Evolutionary conservation across 768 basidiomycete species (phyloP).

Genomic region (Tricholoma matsutake): DNA sequence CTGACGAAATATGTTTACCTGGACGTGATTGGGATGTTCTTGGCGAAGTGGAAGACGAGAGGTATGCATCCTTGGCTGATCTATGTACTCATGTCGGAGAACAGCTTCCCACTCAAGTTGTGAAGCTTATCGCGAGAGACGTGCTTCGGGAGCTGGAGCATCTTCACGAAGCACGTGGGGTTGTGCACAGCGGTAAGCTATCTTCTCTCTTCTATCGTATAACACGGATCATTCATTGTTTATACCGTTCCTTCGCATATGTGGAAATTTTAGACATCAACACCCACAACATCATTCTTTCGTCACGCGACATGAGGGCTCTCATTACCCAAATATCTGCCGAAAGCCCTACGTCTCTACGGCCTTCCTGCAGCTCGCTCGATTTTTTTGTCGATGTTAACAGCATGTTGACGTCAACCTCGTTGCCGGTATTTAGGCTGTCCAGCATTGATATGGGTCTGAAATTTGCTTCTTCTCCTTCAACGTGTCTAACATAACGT

Average conservation of each 20-base stretch:
- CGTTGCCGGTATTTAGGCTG: slow-evolving; percentile 7
- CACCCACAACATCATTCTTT: slow-evolving; percentile 16
- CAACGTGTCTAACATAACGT: background rate
- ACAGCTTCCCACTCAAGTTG: slow-evolving; percentile 22
- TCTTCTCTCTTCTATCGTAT: background rate
- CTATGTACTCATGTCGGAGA: slow-evolving; percentile 19
- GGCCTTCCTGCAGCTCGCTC: background rate
- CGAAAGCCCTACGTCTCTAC: slow-evolving; percentile 5
- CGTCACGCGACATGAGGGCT: slow-evolving; percentile 12
- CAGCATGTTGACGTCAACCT: slow-evolving; percentile 9
- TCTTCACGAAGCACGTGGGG: slow-evolving; percentile 11
- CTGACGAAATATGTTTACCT: background rate
- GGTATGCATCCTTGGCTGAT: slow-evolving; percentile 19
- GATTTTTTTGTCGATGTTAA: slow-evolving; percentile 9
- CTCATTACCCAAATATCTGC: slow-evolving; percentile 15
- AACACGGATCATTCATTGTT: background rate
- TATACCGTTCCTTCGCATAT: background rate
- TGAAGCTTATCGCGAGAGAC: slow-evolving; percentile 27
- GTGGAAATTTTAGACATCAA: slow-evolving; percentile 15
- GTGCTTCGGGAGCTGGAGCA: slow-evolving; percentile 19
- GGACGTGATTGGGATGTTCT: background rate
- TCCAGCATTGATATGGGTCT: slow-evolving; percentile 3
- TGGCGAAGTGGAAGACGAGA: slow-evolving; percentile 2
- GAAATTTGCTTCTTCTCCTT: background rate
- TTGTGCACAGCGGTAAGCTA: slow-evolving; percentile 17